Percentiles rank a stretch among this genome's conserved stretches.
phyloP scores from a whole-genome alignment of 768 basidiomycete species.

The Amanita exitialis region DNA sequence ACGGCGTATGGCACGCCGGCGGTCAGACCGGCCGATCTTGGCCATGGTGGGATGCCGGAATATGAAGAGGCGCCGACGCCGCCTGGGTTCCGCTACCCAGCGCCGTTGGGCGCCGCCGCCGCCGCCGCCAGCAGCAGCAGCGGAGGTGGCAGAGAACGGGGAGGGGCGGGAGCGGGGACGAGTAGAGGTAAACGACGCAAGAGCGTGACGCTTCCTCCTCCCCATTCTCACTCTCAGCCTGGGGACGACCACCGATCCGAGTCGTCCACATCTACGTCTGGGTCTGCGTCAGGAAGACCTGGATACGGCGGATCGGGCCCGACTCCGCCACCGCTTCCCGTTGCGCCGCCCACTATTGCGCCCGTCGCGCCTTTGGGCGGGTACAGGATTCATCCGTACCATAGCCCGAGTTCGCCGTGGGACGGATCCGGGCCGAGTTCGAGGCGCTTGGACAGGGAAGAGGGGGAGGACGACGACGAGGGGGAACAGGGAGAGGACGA shows the following conservation, averaged over 20 bases:
- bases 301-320: too few relatives aligned
- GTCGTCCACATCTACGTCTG: too few relatives aligned
- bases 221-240: background rate
- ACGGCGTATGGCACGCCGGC: background rate
- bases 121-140: background rate
- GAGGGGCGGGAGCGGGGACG: background rate
- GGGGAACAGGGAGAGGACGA: background rate
- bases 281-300: too few relatives aligned
- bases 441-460: too few relatives aligned
- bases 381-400: background rate
- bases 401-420: background rate
- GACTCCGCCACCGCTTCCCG: background rate
- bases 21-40: background rate
- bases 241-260: too few relatives aligned
- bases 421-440: background rate
- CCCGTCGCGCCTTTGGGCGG: background rate
- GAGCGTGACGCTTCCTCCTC: background rate
- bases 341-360: background rate
- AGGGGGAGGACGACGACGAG: too few relatives aligned
- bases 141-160: background rate
- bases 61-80: conserved; percentile 6
- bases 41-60: background rate
- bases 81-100: conserved; percentile 2
- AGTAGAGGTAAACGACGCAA: background rate
- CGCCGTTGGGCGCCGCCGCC: background rate